Conservation (phyloP, 1,139 yeast species). For the Kurtzmaniella natalensis region DNA sequence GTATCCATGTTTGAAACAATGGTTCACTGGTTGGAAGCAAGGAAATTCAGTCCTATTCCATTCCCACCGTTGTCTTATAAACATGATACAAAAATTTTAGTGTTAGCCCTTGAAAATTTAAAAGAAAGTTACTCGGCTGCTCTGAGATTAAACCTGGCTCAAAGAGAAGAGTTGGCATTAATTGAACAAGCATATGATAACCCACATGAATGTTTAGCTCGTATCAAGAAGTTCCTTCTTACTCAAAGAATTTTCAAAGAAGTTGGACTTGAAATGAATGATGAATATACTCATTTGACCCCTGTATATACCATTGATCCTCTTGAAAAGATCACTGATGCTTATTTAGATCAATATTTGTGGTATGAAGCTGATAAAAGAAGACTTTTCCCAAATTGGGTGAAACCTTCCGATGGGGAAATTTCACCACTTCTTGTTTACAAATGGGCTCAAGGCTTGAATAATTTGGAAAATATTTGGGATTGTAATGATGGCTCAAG, state of each 20-base stretch:
- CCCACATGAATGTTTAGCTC: conserved; percentile 87
- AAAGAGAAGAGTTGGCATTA: conserved; percentile 87
- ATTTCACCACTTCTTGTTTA: conserved; percentile 88
- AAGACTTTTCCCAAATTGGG: conserved; percentile 89
- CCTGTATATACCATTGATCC: conserved; percentile 92
- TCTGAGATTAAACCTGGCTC: conserved; percentile 68
- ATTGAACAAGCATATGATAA: conserved; percentile 96
- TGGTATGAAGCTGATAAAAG: conserved; percentile 96
- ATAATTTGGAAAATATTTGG: conserved; percentile 79
- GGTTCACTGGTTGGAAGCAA: conserved; percentile 89
- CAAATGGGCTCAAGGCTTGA: conserved; percentile 95
- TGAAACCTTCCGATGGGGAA: conserved; percentile 92
- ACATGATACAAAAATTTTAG: conserved; percentile 87
- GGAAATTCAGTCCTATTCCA: conserved; percentile 83
- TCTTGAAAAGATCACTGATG: conserved; percentile 91
- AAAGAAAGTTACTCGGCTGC: conserved; percentile 84
- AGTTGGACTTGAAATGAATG: conserved; percentile 86
- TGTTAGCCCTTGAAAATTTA: conserved; percentile 82
- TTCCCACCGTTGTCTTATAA: conserved; percentile 91
- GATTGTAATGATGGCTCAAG: conserved; percentile 67
- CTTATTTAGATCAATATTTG: conserved; percentile 88
- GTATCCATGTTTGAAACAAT: conserved; percentile 79
- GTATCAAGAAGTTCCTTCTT: conserved; percentile 75
- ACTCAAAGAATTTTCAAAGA: conserved; percentile 94
- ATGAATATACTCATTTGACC: conserved; percentile 74